Conservation (phyloP, 805 yeast species). For the Kluyveromyces nonfermentans region DNA sequence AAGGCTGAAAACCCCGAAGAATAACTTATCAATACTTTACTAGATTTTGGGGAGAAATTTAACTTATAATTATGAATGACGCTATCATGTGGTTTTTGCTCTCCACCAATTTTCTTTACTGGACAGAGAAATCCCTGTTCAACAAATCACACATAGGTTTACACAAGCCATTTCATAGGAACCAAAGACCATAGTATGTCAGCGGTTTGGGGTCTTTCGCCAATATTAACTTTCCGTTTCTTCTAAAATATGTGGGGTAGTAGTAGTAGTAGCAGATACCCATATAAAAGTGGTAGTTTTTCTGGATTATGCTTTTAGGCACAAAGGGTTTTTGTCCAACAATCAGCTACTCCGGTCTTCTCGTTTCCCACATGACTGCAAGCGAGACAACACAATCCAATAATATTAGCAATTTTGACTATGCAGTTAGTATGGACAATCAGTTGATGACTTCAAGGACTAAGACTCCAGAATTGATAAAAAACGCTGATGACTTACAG, state of each 20-base stretch:
- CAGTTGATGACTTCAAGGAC: conserved; percentile 12
- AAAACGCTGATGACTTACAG: conserved; percentile 13
- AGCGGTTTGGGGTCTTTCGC: not conserved
- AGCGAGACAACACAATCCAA: not conserved
- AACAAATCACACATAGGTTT: no score
- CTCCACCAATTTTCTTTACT: not conserved
- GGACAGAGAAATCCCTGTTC: not conserved
- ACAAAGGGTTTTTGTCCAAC: no score
- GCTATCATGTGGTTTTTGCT: not conserved
- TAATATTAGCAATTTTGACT: not conserved
- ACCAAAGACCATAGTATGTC: no score
- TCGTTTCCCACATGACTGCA: no score
- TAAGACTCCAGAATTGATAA: conserved; percentile 14
- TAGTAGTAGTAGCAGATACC: not conserved
- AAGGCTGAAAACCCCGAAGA: no score
- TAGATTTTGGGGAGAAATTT: no score
- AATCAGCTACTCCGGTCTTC: no score
- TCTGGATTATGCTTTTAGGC: no score
- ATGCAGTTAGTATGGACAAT: conserved; percentile 4
- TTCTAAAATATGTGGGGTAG: not conserved
- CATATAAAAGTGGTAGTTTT: not conserved
- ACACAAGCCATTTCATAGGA: no score
- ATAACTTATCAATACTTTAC: no score
- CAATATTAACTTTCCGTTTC: not conserved
- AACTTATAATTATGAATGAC: no score